These are phyloP conservation scores for Termitomyces sp. DNA, from an alignment of 768 basidiomycete species.

Conservation along the genomic window DNA sequence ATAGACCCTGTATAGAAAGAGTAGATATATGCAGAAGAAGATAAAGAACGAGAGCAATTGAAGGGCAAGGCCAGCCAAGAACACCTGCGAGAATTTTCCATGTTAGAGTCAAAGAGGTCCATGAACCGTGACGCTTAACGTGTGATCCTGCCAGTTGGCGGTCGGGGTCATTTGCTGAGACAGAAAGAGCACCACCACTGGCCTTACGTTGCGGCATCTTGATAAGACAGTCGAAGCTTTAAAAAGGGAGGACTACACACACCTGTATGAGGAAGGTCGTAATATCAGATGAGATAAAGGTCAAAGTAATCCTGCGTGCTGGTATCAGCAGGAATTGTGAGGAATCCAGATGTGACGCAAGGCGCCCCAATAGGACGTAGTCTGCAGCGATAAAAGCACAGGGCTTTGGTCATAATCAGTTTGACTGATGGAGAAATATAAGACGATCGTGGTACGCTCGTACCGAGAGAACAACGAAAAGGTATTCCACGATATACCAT, in stretches of 20 bases:
- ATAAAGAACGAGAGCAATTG: constrained; percentile 51
- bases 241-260: neutral
- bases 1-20: constrained; percentile 48
- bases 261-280: constrained; percentile 67
- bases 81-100: constrained; percentile 48
- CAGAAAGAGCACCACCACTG: constrained; percentile 44
- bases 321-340: constrained; percentile 47
- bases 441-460: constrained; percentile 16
- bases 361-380: constrained; percentile 62
- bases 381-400: constrained; percentile 73
- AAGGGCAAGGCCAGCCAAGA: constrained; percentile 53
- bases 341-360: constrained; percentile 48
- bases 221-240: neutral
- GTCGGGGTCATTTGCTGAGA: constrained; percentile 32
- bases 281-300: constrained; percentile 63
- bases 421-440: neutral
- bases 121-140: constrained; percentile 22
- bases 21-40: constrained; percentile 43
- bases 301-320: constrained; percentile 44
- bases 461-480: constrained; percentile 60
- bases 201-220: constrained; percentile 30
- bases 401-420: constrained; percentile 35
- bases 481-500: constrained; percentile 53
- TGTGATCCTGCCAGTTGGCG: constrained; percentile 29
- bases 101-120: neutral